Evolutionary conservation across 129 eudicot species (phyloP).

Genomic region (Chrysanthemum seticuspe): DNA sequence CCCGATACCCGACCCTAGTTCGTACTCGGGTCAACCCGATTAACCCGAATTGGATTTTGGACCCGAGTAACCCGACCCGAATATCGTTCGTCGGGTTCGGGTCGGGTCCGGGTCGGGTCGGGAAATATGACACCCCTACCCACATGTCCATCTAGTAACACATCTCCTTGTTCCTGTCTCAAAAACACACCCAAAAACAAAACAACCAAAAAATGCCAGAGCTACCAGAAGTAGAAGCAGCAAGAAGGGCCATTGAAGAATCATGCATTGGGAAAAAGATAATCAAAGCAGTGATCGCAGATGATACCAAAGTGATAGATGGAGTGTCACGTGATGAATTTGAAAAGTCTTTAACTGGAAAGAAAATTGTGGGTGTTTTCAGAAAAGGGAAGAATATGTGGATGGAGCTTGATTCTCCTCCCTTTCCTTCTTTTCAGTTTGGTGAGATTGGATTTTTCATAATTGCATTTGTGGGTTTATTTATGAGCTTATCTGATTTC

Average conservation of each 20-base stretch:
- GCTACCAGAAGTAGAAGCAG: slow-evolving; percentile 98
- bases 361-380: slow-evolving; percentile 74
- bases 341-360: slow-evolving; percentile 61
- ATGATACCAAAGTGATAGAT: slow-evolving; percentile 69
- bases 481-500: no score
- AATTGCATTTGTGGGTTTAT: no score
- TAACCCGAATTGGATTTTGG: no score
- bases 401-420: slow-evolving; percentile 92
- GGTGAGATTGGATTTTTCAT: slow-evolving; percentile 33
- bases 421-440: slow-evolving; percentile 89
- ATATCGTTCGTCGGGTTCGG: no score
- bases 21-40: no score
- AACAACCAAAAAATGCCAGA: slow-evolving; percentile 64
- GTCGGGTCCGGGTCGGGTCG: no score
- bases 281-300: slow-evolving; percentile 53
- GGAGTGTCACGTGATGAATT: slow-evolving; percentile 66
- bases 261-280: slow-evolving; percentile 87
- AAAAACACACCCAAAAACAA: no score
- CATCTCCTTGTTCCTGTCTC: no score
- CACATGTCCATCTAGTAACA: no score
- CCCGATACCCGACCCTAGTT: no score
- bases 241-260: slow-evolving; percentile 76
- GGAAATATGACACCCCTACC: no score
- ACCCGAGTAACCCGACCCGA: no score
- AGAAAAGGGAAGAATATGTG: slow-evolving; percentile 93